Evolutionary conservation across 352 stramenopile genomes (phyloP).

Genomic region (Phytophthora fragariae): DNA sequence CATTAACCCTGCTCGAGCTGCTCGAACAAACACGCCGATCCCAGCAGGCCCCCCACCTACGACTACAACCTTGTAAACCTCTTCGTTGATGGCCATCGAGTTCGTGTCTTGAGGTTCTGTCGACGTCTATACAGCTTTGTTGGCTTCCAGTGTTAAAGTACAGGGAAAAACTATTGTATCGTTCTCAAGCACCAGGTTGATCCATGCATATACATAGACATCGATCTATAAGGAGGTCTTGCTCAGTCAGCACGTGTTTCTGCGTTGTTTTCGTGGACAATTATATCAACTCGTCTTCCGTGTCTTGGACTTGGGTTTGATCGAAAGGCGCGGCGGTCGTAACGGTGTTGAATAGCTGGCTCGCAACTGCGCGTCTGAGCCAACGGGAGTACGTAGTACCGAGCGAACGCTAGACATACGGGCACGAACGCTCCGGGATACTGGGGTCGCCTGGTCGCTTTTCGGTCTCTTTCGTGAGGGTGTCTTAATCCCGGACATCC

Average conservation of each 20-base stretch:
- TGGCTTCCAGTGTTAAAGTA: slow-evolving; percentile 4
- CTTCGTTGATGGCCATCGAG: slow-evolving; percentile 33
- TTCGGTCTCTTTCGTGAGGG: slow-evolving; percentile 38
- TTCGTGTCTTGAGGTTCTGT: slow-evolving; percentile 2
- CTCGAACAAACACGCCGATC: slow-evolving; percentile 79
- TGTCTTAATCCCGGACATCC: slow-evolving; percentile 30
- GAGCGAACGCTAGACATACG: slow-evolving; percentile 64
- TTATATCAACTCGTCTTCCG: slow-evolving; percentile 41
- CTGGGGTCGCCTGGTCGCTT: slow-evolving; percentile 29
- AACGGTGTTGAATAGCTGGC: slow-evolving; percentile 83
- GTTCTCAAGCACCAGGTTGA: not conserved
- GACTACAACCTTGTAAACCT: slow-evolving; percentile 78
- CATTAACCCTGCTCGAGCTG: slow-evolving; percentile 67
- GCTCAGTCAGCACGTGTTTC: not conserved
- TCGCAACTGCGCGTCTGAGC: slow-evolving; percentile 70
- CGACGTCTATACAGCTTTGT: not conserved
- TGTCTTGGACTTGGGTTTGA: slow-evolving; percentile 14
- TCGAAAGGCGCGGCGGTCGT: slow-evolving; percentile 38
- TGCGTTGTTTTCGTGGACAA: slow-evolving; percentile 8
- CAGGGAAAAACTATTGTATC: slow-evolving; percentile 3
- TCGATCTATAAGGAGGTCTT: slow-evolving; percentile 14
- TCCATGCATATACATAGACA: slow-evolving; percentile 36
- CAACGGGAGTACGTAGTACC: slow-evolving; percentile 52
- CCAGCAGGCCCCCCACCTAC: slow-evolving; percentile 75
- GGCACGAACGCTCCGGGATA: slow-evolving; percentile 50